Base-by-base conservation (phyloP, 371 early-diverging fungal species). In the Mucor velutinosus region DNA sequence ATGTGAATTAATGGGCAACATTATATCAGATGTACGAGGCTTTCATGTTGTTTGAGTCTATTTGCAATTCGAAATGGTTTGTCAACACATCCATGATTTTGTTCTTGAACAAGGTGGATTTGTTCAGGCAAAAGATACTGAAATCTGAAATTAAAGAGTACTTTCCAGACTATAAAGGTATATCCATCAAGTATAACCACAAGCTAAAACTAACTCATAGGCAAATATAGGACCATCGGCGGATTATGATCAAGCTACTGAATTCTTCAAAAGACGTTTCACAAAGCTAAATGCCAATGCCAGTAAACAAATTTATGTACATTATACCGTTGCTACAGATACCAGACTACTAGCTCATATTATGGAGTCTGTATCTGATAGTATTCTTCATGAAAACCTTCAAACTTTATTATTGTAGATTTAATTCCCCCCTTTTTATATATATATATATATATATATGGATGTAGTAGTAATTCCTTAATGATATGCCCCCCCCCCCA, bases 11-110 rank as follows among this genome's bases (percentile, higher is more conserved):
- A 53, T 8, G 21, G 21, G 30, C 30, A 30, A 30, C 1, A 4
- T 17, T 6, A 37, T 32, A 37, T 17, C 60, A 72, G 72, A 95
- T 96, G 94, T 90, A 94, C 57, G 97, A 97, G 71, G 94, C 95
- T 1, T 81, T 96, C 69, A 93, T 93, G 65, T 83, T 97, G 43
- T 97, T 95, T 72, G 94, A 95, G 74, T 90, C 73, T 0, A 94
- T 97, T 67, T 95, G 96, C 82, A 97, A 97, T 77, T 92, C 92
- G 7, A 86, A 90, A 70, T 96, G 97, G 96, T 95, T 97, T 70
- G 84, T 87, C 41, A 89, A 92, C 60, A 95, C 96, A 0, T 92
- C 94, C 37, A 93, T 97, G 74, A 95, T 97, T 65, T 83, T 97
- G 58, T 96, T 97, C 77, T 76, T 97, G 63, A 97, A 97, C 87